Evolutionary conservation across 495 filamentous ascomycete genomes (phyloP).

Genomic region (Endocarpon pusillum): DNA sequence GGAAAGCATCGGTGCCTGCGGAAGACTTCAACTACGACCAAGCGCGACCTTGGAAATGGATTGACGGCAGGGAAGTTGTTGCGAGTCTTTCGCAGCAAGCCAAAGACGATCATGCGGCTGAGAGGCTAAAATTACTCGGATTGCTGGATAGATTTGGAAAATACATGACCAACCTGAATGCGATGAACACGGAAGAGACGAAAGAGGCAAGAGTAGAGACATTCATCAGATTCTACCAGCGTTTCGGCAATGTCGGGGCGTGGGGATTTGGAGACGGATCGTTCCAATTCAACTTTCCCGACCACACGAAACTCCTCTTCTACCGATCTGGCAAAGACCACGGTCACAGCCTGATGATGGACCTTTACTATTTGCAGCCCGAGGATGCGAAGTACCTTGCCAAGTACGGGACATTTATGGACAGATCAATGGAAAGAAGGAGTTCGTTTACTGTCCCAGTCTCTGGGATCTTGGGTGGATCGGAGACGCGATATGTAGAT

Average conservation of each 20-base stretch:
- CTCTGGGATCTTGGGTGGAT: too few relatives aligned
- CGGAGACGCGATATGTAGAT: too few relatives aligned
- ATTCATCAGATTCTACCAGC: conserved; percentile 76
- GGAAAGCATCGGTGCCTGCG: conserved; percentile 40
- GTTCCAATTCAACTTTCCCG: conserved; percentile 79
- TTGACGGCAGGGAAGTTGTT: conserved; percentile 3
- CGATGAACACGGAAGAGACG: conserved; percentile 28
- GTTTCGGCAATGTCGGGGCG: conserved; percentile 70
- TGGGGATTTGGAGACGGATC: conserved; percentile 64
- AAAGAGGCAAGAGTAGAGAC: conserved; percentile 20
- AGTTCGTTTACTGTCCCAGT: too few relatives aligned
- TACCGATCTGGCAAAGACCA: too few relatives aligned
- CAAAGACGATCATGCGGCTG: conserved; percentile 7
- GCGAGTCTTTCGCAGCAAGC: conserved; percentile 4
- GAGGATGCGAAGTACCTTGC: too few relatives aligned
- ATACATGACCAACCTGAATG: conserved; percentile 90
- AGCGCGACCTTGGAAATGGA: neutral
- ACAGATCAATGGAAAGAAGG: too few relatives aligned
- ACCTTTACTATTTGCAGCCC: too few relatives aligned
- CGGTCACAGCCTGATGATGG: too few relatives aligned
- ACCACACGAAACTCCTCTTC: conserved; percentile 85
- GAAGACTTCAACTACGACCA: conserved; percentile 43
- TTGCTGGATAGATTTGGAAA: conserved; percentile 86
- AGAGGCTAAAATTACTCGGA: conserved; percentile 54
- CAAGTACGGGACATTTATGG: too few relatives aligned